These are phyloP conservation scores for Elaeagnus macrophylla DNA, from an alignment of 306 rosid genomes.

Conservation along the genomic window DNA sequence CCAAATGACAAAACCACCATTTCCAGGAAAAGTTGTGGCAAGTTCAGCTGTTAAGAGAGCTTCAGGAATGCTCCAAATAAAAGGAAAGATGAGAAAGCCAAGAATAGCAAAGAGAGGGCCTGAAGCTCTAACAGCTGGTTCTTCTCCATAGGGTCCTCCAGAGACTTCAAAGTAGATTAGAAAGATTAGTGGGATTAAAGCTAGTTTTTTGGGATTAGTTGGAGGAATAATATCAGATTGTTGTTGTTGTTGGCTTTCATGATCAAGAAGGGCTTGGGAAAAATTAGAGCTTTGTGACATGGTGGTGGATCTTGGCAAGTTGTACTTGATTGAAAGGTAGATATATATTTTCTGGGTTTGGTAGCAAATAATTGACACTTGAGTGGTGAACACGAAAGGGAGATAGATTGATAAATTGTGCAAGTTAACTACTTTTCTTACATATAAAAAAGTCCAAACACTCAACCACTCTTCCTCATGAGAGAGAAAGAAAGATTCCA, in stretches of 20 bases:
- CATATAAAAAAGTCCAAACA: no score
- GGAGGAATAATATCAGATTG: not conserved
- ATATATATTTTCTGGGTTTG: no score
- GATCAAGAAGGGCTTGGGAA: slow-evolving; percentile 12
- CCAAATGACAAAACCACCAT: slow-evolving; percentile 4
- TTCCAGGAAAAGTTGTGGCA: slow-evolving; percentile 1
- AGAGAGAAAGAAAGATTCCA: no score
- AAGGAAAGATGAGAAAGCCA: slow-evolving; percentile 3
- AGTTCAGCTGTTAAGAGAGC: slow-evolving; percentile 3
- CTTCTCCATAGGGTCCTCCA: slow-evolving; percentile 22
- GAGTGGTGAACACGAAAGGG: no score
- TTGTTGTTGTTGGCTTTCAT: not conserved
- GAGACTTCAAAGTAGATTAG: slow-evolving; percentile 40
- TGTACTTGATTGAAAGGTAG: no score
- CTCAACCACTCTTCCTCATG: no score
- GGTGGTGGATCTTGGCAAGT: no score
- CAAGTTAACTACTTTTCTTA: no score
- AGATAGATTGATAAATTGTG: no score
- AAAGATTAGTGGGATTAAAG: slow-evolving; percentile 28
- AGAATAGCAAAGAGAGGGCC: slow-evolving; percentile 2
- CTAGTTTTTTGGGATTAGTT: slow-evolving; percentile 19
- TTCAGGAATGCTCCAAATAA: slow-evolving; percentile 3
- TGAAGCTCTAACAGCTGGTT: slow-evolving; percentile 5
- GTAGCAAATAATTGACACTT: no score
- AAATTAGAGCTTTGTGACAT: not conserved